Evolutionary conservation across 768 basidiomycete species (phyloP).

Genomic region (Tulasnella sp.): DNA sequence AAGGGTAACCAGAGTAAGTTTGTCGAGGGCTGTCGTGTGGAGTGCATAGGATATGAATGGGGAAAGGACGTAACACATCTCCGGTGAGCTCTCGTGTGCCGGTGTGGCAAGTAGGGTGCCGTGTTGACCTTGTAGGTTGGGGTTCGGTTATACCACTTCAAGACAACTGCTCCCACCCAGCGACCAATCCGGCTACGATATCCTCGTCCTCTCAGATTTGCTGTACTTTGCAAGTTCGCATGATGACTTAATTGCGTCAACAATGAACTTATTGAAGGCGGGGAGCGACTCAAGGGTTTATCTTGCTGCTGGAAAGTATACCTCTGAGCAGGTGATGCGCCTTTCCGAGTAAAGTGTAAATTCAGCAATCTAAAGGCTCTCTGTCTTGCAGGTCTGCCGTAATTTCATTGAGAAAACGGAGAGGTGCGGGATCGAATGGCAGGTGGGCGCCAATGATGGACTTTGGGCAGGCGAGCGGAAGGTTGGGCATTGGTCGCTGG

Average conservation of each 20-base stretch:
- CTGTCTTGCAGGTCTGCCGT: conserved; percentile 26
- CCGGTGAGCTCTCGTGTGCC: conserved; percentile 49
- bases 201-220: conserved; percentile 70
- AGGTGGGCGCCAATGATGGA: conserved; percentile 28
- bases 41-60: conserved; percentile 65
- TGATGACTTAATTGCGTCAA: conserved; percentile 56
- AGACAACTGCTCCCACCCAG: conserved; percentile 7
- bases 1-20: conserved; percentile 52
- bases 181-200: conserved; percentile 50
- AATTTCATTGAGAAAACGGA: conserved; percentile 28
- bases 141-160: not conserved
- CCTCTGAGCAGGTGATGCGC: conserved; percentile 22
- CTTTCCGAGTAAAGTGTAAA: not conserved
- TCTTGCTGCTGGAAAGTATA: conserved; percentile 57
- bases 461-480: conserved; percentile 29
- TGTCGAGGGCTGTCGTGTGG: conserved; percentile 49
- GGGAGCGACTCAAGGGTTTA: conserved; percentile 52
- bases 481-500: conserved; percentile 28
- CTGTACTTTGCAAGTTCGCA: conserved; percentile 70
- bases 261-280: conserved; percentile 54
- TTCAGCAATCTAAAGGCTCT: not conserved
- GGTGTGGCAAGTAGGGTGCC: not conserved
- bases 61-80: conserved; percentile 54
- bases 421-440: conserved; percentile 26
- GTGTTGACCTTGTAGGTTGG: not conserved